phyloP scores from a whole-genome alignment of 139 green algal species.

The Picochlorum sp. region DNA sequence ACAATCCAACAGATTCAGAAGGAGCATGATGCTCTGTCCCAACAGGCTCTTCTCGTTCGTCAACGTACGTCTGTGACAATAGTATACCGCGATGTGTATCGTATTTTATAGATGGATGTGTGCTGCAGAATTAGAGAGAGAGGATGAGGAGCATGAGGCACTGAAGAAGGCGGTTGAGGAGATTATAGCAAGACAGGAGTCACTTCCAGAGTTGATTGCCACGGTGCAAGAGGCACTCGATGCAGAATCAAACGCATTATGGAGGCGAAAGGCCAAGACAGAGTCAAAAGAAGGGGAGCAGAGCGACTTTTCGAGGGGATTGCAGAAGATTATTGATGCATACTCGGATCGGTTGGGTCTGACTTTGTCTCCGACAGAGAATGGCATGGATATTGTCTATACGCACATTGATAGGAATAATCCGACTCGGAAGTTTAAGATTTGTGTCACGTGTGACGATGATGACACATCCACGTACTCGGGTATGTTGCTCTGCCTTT shows the following conservation, averaged over 20 bases:
- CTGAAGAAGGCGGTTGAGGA: slow-evolving; percentile 14
- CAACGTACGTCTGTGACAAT: background rate
- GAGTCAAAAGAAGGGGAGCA: slow-evolving; percentile 12
- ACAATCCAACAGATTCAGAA: too few species aligned
- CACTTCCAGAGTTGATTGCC: slow-evolving; percentile 13
- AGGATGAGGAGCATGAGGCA: slow-evolving; percentile 3
- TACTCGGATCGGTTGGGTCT: slow-evolving; percentile 21
- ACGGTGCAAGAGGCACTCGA: slow-evolving; percentile 18
- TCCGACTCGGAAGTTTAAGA: background rate
- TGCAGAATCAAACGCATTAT: slow-evolving; percentile 12
- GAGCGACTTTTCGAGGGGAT: slow-evolving; percentile 18
- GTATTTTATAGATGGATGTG: background rate
- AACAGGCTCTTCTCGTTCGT: background rate
- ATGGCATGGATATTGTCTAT: background rate
- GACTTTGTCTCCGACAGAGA: slow-evolving; percentile 8
- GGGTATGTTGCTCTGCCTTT: background rate
- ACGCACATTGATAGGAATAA: slow-evolving; percentile 5
- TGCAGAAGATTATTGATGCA: slow-evolving; percentile 14
- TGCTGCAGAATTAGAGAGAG: slow-evolving; percentile 3
- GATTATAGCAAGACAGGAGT: slow-evolving; percentile 12
- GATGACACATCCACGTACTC: background rate
- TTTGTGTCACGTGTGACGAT: background rate
- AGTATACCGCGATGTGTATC: too few species aligned
- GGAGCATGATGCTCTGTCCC: background rate
- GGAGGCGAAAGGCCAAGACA: slow-evolving; percentile 15